These are phyloP conservation scores for Termitomyces sp. DNA, from an alignment of 768 basidiomycete genomes.

Conservation along the genomic window DNA sequence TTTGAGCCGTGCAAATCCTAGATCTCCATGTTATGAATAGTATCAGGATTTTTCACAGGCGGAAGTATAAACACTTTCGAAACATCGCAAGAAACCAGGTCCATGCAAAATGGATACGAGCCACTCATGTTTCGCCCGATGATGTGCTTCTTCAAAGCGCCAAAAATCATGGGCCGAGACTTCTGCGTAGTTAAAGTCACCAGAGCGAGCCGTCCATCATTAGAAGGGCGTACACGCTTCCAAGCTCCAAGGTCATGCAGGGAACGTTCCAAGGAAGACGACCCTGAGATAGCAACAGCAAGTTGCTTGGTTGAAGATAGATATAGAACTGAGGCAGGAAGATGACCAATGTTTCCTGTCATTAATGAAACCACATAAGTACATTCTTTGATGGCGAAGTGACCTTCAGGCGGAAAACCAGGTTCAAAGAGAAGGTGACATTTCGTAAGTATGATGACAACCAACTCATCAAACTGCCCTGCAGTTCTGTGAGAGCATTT, in stretches of 20 bases:
- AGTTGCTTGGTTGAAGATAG: conserved; percentile 40
- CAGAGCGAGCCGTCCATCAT: conserved; percentile 40
- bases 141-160: conserved; percentile 29
- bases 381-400: conserved; percentile 30
- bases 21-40: conserved; percentile 48
- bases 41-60: conserved; percentile 30
- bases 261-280: conserved; percentile 35
- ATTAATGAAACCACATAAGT: conserved; percentile 34
- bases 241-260: conserved; percentile 41
- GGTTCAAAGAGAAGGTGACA: conserved; percentile 29
- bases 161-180: conserved; percentile 28
- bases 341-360: conserved; percentile 33
- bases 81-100: conserved; percentile 31
- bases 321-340: conserved; percentile 44
- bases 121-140: conserved; percentile 59
- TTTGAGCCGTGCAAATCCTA: conserved; percentile 38
- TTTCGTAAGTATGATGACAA: conserved; percentile 41
- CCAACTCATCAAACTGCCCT: conserved; percentile 55
- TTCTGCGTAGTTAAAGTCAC: conserved; percentile 51
- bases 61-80: conserved; percentile 11
- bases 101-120: conserved; percentile 41
- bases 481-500: neutral
- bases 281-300: conserved; percentile 47
- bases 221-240: conserved; percentile 32
- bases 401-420: conserved; percentile 47